Conservation (phyloP, 352 stramenopile genomes). For the Pythium phragmitis region DNA sequence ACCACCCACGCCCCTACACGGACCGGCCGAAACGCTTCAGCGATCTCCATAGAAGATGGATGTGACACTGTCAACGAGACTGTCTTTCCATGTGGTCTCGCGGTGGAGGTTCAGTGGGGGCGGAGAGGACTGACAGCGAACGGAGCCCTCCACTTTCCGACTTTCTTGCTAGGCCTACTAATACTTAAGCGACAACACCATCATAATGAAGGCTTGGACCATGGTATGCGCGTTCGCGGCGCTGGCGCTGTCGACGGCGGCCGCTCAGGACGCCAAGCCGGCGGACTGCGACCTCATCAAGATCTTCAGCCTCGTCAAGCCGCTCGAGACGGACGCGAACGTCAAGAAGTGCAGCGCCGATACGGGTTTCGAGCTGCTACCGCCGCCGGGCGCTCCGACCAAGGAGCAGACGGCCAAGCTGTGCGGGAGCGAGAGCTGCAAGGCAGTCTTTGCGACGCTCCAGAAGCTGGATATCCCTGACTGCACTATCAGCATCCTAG, state of each 20-base stretch:
- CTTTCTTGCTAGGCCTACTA: neutral
- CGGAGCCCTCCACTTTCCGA: neutral
- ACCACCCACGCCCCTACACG: no score
- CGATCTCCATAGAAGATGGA: no score
- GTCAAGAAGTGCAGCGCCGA: conserved; percentile 34
- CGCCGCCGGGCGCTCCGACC: conserved; percentile 26
- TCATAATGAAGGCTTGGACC: conserved; percentile 21
- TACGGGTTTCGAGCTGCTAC: conserved; percentile 39
- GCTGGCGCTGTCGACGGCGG: conserved; percentile 14
- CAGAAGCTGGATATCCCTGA: conserved; percentile 39
- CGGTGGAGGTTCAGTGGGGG: no score
- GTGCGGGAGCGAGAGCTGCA: conserved; percentile 27
- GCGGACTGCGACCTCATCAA: conserved; percentile 36
- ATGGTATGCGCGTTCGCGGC: conserved; percentile 17
- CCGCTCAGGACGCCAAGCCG: neutral
- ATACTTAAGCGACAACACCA: neutral
- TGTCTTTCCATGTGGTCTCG: no score
- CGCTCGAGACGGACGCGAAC: conserved; percentile 33
- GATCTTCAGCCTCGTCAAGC: conserved; percentile 36
- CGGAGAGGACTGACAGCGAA: neutral
- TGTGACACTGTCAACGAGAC: no score
- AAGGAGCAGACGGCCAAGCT: conserved; percentile 38
- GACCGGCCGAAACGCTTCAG: no score
- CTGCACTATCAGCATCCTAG: conserved; percentile 42
- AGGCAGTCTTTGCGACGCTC: conserved; percentile 30